Evolutionary conservation across 805 yeast species (phyloP), one percentile per base, ranked within the genome.

Genomic region (Kuraishia floccosa): DNA sequence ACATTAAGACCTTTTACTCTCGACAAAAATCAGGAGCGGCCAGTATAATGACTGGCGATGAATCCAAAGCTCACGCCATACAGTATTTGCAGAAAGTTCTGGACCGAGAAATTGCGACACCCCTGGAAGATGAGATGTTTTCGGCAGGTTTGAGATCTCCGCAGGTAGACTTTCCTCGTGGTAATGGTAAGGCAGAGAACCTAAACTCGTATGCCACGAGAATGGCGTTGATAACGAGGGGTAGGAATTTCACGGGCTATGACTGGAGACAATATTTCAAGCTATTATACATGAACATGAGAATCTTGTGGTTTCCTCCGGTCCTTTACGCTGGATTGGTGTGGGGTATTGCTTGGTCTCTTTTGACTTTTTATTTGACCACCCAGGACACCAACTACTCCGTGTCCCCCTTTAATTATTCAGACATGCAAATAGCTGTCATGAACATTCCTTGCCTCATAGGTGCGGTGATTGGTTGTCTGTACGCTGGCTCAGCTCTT

Each of bases 281-380:
- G 35, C 43, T 64, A 20, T 44, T 68, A 8, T 16, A 39, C 8
- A 35, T 43, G 28, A 54, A 48, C 28, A 21, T 51, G 15, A 35
- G 38, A n/a, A 47, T 54, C 29, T 24, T 52, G 3, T 37, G 42
- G 31, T 73, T 72, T 44, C 83, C 83, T 1, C 76, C 81, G 2
- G 75, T 73, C 8, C 51, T 76, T 38, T 57, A 68, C 19, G 64
- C 78, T 3, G 83, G 84, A n/a, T 37, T 73, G 6, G 72, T 76
- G 38, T 80, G 87, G 85, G 89, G 89, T 15, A 60, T 73, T 34
- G 87, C 80, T 47, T 81, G 77, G 46, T 81, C 85, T 0, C 71
- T 78, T 45, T 58, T 80, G 39, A 67, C 86, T 0, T 80, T 81
- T 45, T 81, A 80, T 51, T 50, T 81, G 36, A 79, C 87, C 2